Evolutionary conservation across 257 asterid genomes (phyloP), one percentile per base, ranked within the genome.

Genomic region (Solanum rostratum): DNA sequence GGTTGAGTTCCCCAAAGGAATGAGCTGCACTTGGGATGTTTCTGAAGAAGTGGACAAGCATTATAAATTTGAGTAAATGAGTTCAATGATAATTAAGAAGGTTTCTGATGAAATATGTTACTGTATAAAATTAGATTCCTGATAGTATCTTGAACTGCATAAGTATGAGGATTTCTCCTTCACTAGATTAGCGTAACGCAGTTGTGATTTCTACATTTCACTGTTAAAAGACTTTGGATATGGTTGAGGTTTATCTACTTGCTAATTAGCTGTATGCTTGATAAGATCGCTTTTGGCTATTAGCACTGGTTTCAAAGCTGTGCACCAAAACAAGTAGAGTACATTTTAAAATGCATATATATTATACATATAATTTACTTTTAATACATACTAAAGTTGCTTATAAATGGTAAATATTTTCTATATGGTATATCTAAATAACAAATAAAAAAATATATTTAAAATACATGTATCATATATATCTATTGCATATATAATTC

Each of bases 21-120:
- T 90, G 92, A 90, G 86, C 85, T 87, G 91, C 85, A 90, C 90
- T 84, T 90, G 92, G 91, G 92, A 90, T 79, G 91, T 90, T 76
- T 87, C 90, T 2, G 91, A 88, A 85, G 86, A 87, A 24, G 91
- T 90, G 50, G 89, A 86, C 87, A 90, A 90, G 85, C 91, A 88
- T 79, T 90, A 88, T 84, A 86, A 84, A 81, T 90, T 88, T 24
- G 92, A 88, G 39, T 90, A 69, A 82, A 59, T 49, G 66, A 41
- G 24, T 43, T 7, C 3, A 16, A 41, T 62, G 70, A 62, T 66
- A 68, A 68, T 68, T 66, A 15, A 13, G 8, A 7, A 5, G 22
- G 19, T 63, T 30, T 65, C 73, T 65, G 71, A 27, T 63, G 41
- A 63, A 11, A n/a, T n/a, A n/a, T n/a, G n/a, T n/a, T n/a, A n/a